Conservation (phyloP, 495 filamentous ascomycete species). For the Oidiodendron maius region DNA sequence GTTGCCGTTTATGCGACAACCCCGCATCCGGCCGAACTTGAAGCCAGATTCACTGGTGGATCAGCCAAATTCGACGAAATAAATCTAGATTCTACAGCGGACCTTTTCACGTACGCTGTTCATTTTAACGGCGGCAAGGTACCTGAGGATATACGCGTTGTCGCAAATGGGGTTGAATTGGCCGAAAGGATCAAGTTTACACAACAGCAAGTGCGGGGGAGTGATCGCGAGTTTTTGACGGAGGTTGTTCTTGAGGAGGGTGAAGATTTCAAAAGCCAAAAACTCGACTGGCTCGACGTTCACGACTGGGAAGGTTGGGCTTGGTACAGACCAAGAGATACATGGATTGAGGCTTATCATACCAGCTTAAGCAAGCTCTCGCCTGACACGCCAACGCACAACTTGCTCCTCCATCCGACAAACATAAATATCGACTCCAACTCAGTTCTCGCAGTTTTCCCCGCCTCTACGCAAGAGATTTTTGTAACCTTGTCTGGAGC, state of each 20-base stretch:
- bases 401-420: constrained; percentile 4
- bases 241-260: constrained; percentile 4
- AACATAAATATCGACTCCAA: neutral
- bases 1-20: constrained; percentile 4
- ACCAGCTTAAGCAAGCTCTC: constrained; percentile 3
- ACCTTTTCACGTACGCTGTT: constrained; percentile 1
- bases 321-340: constrained; percentile 7
- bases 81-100: neutral
- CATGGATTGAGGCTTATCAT: constrained; percentile 8
- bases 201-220: neutral
- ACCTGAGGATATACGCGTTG: constrained; percentile 1
- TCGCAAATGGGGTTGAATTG: constrained; percentile 4
- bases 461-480: neutral
- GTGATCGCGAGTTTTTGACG: constrained; percentile 4
- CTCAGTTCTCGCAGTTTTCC: constrained; percentile 4
- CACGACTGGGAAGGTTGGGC: constrained; percentile 8
- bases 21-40: neutral
- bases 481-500: constrained; percentile 4
- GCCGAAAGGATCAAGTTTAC: constrained; percentile 1
- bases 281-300: constrained; percentile 6
- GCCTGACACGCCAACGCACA: constrained; percentile 2
- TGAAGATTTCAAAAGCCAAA: constrained; percentile 7
- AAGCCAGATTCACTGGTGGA: neutral
- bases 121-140: neutral
- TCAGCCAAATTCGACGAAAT: constrained; percentile 2